Base-by-base conservation (phyloP, 192 early-diverging fungal genomes). In the Backusella westeae region DNA sequence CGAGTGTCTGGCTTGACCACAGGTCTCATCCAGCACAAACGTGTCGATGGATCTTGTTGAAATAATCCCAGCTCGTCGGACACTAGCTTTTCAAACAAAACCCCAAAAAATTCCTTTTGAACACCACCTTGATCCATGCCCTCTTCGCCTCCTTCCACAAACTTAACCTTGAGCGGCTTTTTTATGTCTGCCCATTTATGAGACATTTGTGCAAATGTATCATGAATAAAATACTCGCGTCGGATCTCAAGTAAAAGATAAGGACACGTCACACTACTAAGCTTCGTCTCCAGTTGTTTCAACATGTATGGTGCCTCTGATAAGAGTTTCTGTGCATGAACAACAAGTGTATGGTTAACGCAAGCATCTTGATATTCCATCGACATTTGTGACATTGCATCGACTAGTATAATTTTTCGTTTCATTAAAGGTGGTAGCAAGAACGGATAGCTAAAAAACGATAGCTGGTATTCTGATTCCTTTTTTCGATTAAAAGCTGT, bases 51-150 rank as follows among this genome's bases (percentile, higher is more conserved):
- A 52, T 89, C 80, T 42, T 85, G 69, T 34, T 82, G 81, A 85
- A 97, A 98, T 76, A 96, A 84, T 1, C 94, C 94, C 77, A 88
- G 86, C 17, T 86, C 80, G 0, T 92, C 90, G 66, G 91, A 86
- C 77, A 98, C 80, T 29, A 97, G 87, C 77, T 89, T 80, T 26
- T 87, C 86, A 34, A 97, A 78, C 71, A 98, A 71, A 26, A 91
- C 87, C 44, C 94, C 91, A 78, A 96, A 96, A 80, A 95, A 94
- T 83, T 98, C 97, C 82, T 98, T 98, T 49, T 96, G 96, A 19
- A 98, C 95, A 21, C 97, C 97, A 75, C 96, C 96, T 86, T 95
- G 94, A 75, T 98, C 96, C 86, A 94, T 90, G 7, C 95, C 96
- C 78, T 96, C 93, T 75, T 98, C 96, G 29, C 95, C 95, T 46